These are phyloP conservation scores for Aspergillus nidulans DNA, from an alignment of 495 filamentous ascomycete species.

Conservation along the genomic window DNA sequence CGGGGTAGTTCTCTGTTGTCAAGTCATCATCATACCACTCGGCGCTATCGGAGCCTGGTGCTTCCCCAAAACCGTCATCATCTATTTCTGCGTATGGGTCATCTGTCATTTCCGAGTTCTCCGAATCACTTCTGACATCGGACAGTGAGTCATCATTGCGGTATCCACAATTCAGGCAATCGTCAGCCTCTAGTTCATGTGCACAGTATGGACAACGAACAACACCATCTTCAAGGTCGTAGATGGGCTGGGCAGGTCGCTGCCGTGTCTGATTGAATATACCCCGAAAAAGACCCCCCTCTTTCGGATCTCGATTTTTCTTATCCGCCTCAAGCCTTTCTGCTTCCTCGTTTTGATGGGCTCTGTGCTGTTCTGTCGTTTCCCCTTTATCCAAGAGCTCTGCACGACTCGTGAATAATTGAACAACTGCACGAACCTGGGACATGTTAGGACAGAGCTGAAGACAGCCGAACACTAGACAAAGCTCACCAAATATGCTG, in stretches of 20 bases:
- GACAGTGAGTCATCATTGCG: constrained; percentile 35
- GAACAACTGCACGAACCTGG: constrained; percentile 65
- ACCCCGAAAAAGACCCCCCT: constrained; percentile 62
- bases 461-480: background rate
- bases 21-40: constrained; percentile 15
- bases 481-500: constrained; percentile 61
- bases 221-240: constrained; percentile 59
- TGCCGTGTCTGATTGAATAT: constrained; percentile 45
- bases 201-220: constrained; percentile 58
- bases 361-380: constrained; percentile 54
- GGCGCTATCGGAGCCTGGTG: constrained; percentile 20
- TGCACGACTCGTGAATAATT: constrained; percentile 58
- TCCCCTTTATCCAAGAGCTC: constrained; percentile 62
- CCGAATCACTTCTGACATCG: constrained; percentile 22
- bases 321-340: constrained; percentile 55
- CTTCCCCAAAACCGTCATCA: constrained; percentile 25
- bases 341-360: constrained; percentile 57
- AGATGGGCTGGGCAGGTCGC: constrained; percentile 32
- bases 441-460: constrained; percentile 9
- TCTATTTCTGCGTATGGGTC: constrained; percentile 14
- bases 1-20: background rate
- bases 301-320: constrained; percentile 41
- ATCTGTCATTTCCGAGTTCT: constrained; percentile 32
- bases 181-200: constrained; percentile 60
- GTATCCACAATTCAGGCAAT: constrained; percentile 53